Base-by-base conservation (phyloP, 306 rosid genomes). In the Senna tora region DNA sequence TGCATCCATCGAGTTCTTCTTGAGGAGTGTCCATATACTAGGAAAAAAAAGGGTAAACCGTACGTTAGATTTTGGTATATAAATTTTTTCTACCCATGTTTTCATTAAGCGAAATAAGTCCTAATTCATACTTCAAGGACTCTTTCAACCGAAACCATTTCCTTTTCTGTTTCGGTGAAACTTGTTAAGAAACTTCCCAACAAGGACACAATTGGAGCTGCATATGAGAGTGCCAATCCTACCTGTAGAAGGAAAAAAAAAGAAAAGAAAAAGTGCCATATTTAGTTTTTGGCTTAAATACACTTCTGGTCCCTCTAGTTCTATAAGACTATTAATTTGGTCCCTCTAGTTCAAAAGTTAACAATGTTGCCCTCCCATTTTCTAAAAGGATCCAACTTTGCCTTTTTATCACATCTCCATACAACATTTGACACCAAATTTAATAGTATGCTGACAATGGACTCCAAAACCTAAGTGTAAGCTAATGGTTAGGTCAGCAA, bases 131-230 rank as follows among this genome's bases (percentile, higher is more conserved):
- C 98, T 93, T 93, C 92, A 64, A 93, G 96, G 34, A 87, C 82
- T 87, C 97, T 83, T 86, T 93, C 98, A 75, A 93, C 78, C 34
- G 97, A 89, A 86, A 93, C 98, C 98, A 93, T 91, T 80, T 93
- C 98, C 80, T 93, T 93, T 79, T 93, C 98, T 58, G 97, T 93
- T 89, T 93, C 98, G 45, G 97, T 87, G 80, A 91, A 91, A 75
- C 98, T 93, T 61, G 94, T 84, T 69, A 93, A 80, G 72, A 93
- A 93, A 79, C 90, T 89, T 36, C 98, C 92, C 82, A 91, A 59
- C 82, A 84, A 71, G 63, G 97, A 83, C 49, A 93, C 97, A 59
- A 89, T 85, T 14, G 98, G 98, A 66, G 98, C 89, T 32, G 98
- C 94, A 16, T 91, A 91, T 9, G 97, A 93, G 78, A 93, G 96